Base-by-base conservation (phyloP, 768 basidiomycete species). In the Kockovaella imperatae region DNA sequence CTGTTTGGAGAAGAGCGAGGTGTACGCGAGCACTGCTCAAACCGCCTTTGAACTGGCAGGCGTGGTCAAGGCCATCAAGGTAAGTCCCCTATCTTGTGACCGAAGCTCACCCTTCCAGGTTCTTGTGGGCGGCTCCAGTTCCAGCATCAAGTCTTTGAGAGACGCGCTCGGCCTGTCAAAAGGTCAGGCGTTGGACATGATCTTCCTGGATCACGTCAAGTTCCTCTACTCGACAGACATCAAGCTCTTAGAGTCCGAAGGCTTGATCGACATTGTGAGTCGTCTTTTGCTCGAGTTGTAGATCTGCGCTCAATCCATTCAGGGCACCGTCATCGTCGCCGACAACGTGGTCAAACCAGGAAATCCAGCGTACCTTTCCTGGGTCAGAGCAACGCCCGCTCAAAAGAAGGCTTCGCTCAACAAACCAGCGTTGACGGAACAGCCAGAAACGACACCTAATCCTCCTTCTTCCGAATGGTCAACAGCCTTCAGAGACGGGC, bases 271-370 rank as follows among this genome's bases (percentile, higher is more conserved):
- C 35, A 60, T 60, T 7, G 67, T 68, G 40, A 51, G 66, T 56
- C 6, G 6, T 3, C n/a, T n/a, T 10, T 29, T 21, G 11, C 11
- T 7, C 21, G 23, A n/a, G 28, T n/a, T 26, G 34, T 24, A 6
- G 10, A 6, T 4, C 20, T 24, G 25, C 40, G 14, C 8, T 28
- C 17, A 5, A 14, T 29, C 23, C 7, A 35, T 13, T 35, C 20
- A 68, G 67, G 67, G 65, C 7, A 69, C 68, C 23, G 52, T 60
- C 41, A 47, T 67, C n/a, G 61, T 69, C 17, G 68, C 68, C 25
- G 68, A 69, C 54, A 67, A 65, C 49, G 68, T 69, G n/a, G 64
- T 69, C 50, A 69, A 67, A 39, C 65, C 65, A 26, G 68, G 68
- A 5, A 69, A 69, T 43, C 68, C 68, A 6, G 56, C 64, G 35